A percentile compares a stretch with the other conserved stretches of the same genome.
phyloP scores from a whole-genome alignment of 345 rosid species.

The Microcos paniculata region DNA sequence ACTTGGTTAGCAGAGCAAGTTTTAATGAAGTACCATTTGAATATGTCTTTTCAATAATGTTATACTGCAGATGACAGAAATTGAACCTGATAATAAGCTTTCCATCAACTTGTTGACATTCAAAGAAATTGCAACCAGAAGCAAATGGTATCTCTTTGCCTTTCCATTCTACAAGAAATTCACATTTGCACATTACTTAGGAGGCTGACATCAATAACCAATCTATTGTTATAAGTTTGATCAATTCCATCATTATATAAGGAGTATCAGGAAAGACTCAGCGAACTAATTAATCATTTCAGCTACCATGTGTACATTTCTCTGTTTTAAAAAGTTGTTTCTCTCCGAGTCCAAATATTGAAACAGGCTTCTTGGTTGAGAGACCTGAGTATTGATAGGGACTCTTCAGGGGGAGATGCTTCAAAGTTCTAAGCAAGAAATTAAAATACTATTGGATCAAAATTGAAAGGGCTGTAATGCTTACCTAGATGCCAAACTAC shows the following conservation, averaged over 20 bases:
- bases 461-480: not conserved
- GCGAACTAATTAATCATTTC: too few species aligned
- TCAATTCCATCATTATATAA: too few species aligned
- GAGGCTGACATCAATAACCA: too few species aligned
- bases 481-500: constrained; percentile 18
- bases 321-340: not conserved
- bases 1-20: not conserved
- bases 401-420: not conserved
- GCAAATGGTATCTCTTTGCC: constrained; percentile 13
- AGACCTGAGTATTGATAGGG: not conserved
- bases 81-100: constrained; percentile 16
- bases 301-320: too few species aligned
- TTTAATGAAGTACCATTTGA: not conserved
- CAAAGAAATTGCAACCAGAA: constrained; percentile 6
- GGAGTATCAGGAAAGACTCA: not conserved
- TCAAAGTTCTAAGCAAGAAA: not conserved
- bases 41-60: not conserved
- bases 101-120: constrained; percentile 12
- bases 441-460: not conserved
- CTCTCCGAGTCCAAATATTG: not conserved
- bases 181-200: not conserved
- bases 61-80: not conserved
- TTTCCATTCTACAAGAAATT: constrained; percentile 20
- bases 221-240: too few species aligned
- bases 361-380: not conserved